Conservation (phyloP, 306 rosid species). For the Cicer yamashitae region DNA sequence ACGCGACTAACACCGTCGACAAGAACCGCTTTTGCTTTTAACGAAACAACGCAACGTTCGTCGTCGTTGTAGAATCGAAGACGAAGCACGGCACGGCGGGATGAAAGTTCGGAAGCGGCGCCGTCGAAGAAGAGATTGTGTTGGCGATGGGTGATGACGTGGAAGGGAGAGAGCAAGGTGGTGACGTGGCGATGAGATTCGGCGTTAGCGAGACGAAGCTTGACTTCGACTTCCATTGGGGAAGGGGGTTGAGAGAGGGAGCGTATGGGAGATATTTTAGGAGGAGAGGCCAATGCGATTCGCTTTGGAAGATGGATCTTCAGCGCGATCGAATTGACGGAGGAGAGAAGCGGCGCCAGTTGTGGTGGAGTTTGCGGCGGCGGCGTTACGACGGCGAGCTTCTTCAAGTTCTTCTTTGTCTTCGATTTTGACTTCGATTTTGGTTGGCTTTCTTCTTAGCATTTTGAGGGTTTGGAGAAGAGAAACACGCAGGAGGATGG, state of each 20-base stretch:
- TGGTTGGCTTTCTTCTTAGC: slow-evolving; percentile 75
- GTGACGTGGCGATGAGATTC: slow-evolving; percentile 57
- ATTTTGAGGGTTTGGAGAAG: slow-evolving; percentile 37
- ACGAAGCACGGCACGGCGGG: slow-evolving; percentile 69
- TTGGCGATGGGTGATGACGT: slow-evolving; percentile 66
- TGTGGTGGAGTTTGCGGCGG: slow-evolving; percentile 34
- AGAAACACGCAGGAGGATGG: not conserved
- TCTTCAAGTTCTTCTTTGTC: slow-evolving; percentile 88
- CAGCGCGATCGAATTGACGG: slow-evolving; percentile 68
- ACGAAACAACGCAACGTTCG: slow-evolving; percentile 67
- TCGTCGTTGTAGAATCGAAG: slow-evolving; percentile 70
- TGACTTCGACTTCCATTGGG: slow-evolving; percentile 65
- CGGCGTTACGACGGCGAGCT: slow-evolving; percentile 63
- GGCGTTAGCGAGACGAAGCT: slow-evolving; percentile 69
- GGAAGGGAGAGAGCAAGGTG: slow-evolving; percentile 62
- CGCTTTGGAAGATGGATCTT: slow-evolving; percentile 57
- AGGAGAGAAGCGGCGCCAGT: slow-evolving; percentile 60
- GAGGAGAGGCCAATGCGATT: slow-evolving; percentile 59
- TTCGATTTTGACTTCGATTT: slow-evolving; percentile 74
- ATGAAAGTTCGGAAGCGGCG: slow-evolving; percentile 63
- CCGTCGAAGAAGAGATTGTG: slow-evolving; percentile 90
- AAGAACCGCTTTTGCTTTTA: slow-evolving; percentile 78
- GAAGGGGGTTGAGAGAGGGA: slow-evolving; percentile 10
- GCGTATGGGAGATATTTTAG: slow-evolving; percentile 4
- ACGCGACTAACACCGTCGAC: slow-evolving; percentile 85